phyloP scores from a whole-genome alignment of 2,329 filamentous ascomycete genomes.

The Raffaelea albimanens region DNA sequence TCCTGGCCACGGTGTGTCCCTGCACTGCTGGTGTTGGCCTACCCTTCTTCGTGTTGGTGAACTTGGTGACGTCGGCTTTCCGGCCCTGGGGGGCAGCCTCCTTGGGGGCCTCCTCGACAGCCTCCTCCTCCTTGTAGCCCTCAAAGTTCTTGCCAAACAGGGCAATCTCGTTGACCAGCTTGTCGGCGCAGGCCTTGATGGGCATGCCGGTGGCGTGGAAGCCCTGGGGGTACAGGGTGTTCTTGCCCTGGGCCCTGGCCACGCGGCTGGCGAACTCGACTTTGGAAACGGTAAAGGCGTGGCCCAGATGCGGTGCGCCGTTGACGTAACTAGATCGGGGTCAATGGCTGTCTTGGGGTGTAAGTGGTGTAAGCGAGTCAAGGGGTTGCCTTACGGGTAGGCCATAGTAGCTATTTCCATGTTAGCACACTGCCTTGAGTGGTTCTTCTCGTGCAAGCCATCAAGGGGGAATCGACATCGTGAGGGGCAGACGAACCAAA shows the following conservation, averaged over 20 bases:
- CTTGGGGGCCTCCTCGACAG: constrained; percentile 70
- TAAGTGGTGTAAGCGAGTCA: no score
- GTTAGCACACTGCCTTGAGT: no score
- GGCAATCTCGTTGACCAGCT: constrained; percentile 81
- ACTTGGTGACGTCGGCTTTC: constrained; percentile 87
- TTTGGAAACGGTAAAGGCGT: constrained; percentile 86
- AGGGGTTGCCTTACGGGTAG: neutral
- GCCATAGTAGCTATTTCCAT: neutral
- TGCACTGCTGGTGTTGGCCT: neutral
- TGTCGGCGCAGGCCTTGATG: constrained; percentile 96
- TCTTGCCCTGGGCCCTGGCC: constrained; percentile 83
- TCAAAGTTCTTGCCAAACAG: constrained; percentile 81
- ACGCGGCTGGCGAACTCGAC: constrained; percentile 86
- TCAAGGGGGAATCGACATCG: neutral
- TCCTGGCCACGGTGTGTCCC: constrained; percentile 51
- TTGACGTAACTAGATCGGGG: constrained; percentile 19
- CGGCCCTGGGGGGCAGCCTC: constrained; percentile 27
- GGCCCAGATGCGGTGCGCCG: constrained; percentile 44
- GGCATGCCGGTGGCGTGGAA: constrained; percentile 97
- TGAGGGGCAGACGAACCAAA: neutral
- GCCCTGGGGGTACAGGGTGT: constrained; percentile 78
- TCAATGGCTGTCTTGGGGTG: no score
- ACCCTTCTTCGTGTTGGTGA: constrained; percentile 41
- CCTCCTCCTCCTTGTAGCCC: constrained; percentile 41
- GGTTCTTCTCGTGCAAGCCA: neutral